Base-by-base conservation (phyloP, 352 stramenopile genomes). In the Plasmopara muralis region DNA sequence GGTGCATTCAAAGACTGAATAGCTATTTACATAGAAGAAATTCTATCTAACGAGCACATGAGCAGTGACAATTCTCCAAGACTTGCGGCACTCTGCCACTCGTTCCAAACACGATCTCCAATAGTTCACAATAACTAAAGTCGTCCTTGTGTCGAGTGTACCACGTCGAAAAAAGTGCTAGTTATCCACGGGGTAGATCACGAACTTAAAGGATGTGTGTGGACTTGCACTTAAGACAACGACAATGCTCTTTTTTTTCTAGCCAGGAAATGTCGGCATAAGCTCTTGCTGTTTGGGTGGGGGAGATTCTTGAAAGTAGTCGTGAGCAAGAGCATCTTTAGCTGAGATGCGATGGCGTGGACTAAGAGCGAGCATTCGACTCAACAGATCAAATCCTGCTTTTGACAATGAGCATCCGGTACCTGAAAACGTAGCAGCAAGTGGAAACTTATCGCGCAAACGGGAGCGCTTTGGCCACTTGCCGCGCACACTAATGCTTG, bases 61-160 rank as follows among this genome's bases (percentile, higher is more conserved):
- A 85, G 81, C 13, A 77, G 80, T 13, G 77, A 77, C 3, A 88
- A 90, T 60, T 90, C 46, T 90, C 77, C 69, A 90, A 90, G 57
- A 88, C 74, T 6, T 51, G 83, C 42, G 77, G 88, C 64, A 88
- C 87, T 47, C 67, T 85, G 43, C 80, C 80, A 16, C 47, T 90
- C 41, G 88, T 90, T 39, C 87, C 43, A 68, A 79, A 13, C 77
- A 77, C 5, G 57, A 88, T n/a, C 88, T 71, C 43, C 57, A 87
- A 8, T 75, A 87, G 57, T 83, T 77, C 8, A 77, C 77, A 5
- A 90, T 90, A 77, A 75, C 74, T 30, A 74, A 74, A 10, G 70
- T 90, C 29, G 80, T 77, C 0, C 60, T 90, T 43, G 88, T 90
- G 80, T 90, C 80, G 3, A 90, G 80, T 18, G 75, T 60, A n/a